Evolutionary conservation across 192 early-diverging fungal genomes (phyloP).

Genomic region (Backusella parvicylindrica): DNA sequence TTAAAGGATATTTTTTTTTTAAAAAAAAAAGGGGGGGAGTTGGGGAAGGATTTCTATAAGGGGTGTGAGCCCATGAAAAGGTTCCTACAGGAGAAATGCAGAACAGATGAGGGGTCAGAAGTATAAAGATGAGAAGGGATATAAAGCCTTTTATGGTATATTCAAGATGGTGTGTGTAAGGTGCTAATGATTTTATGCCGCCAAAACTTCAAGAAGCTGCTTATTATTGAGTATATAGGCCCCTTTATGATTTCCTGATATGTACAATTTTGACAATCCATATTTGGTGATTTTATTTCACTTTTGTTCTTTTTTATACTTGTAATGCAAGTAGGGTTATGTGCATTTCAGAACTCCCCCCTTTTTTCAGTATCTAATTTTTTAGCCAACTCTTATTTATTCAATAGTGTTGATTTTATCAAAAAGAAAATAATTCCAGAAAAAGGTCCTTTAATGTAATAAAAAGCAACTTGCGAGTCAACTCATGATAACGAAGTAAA

Average conservation of each 20-base stretch:
- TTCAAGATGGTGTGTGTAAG: slow-evolving; percentile 11
- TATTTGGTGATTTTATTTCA: slow-evolving; percentile 16
- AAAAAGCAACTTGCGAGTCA: neutral
- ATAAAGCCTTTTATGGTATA: slow-evolving; percentile 3
- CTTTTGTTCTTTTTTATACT: slow-evolving; percentile 7
- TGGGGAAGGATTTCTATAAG: neutral
- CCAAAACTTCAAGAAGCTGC: slow-evolving; percentile 7
- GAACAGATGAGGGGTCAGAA: neutral
- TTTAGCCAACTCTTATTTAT: neutral
- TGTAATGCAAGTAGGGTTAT: slow-evolving; percentile 1
- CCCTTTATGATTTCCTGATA: slow-evolving; percentile 8
- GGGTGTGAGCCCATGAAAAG: slow-evolving; percentile 6
- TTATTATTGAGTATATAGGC: neutral
- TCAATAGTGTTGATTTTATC: neutral
- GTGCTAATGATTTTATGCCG: slow-evolving; percentile 7
- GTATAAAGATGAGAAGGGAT: neutral
- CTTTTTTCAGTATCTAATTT: neutral
- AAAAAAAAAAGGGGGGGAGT: neutral
- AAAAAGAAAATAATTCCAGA: neutral
- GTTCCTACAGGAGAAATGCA: slow-evolving; percentile 16
- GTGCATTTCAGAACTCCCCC: neutral
- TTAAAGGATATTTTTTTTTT: slow-evolving; percentile 2
- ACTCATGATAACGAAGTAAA: neutral
- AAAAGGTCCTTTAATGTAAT: neutral
- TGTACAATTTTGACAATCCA: slow-evolving; percentile 14